A percentile compares a stretch with the other conserved stretches of the same genome.
phyloP scores from a whole-genome alignment of 2,329 filamentous ascomycete species.

The Cordyceps sp. region DNA sequence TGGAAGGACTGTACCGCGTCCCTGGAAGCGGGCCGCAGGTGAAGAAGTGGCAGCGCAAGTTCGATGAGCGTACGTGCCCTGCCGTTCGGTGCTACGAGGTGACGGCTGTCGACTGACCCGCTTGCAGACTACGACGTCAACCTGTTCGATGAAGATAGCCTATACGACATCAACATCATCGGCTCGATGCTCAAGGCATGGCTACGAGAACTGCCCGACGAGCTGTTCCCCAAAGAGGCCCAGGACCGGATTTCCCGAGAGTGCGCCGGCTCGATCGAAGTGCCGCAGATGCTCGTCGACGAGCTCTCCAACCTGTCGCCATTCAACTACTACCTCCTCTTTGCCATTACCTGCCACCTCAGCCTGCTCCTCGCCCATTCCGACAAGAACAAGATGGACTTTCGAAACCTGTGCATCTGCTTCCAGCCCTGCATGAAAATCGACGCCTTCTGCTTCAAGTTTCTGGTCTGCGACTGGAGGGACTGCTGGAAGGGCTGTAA shows the following conservation, averaged over 20 bases:
- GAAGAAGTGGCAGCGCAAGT: constrained; percentile 83
- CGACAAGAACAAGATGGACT: constrained; percentile 97
- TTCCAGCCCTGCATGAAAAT: constrained; percentile 97
- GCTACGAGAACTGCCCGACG: constrained; percentile 86
- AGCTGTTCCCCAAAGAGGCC: constrained; percentile 72
- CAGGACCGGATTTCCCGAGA: constrained; percentile 70
- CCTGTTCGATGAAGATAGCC: constrained; percentile 68
- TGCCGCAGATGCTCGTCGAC: constrained; percentile 74
- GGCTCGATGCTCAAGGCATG: constrained; percentile 93
- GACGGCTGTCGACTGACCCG: constrained; percentile 5
- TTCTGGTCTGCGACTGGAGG: constrained; percentile 87
- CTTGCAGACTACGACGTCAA: constrained; percentile 66
- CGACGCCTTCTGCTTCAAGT: constrained; percentile 87
- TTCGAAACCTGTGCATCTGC: constrained; percentile 87
- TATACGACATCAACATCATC: constrained; percentile 94
- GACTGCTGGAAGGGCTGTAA: constrained; percentile 95
- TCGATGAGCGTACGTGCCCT: constrained; percentile 56
- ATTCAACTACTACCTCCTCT: constrained; percentile 94
- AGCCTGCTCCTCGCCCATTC: constrained; percentile 81
- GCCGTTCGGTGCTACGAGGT: background rate
- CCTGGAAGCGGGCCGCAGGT: constrained; percentile 82
- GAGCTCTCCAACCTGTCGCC: constrained; percentile 88
- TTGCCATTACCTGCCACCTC: constrained; percentile 92
- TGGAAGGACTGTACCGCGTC: constrained; percentile 84
- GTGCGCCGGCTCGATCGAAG: constrained; percentile 61